These are phyloP conservation scores for Protea cynaroides DNA, from an alignment of 164 flowering plant species.

Conservation along the genomic window DNA sequence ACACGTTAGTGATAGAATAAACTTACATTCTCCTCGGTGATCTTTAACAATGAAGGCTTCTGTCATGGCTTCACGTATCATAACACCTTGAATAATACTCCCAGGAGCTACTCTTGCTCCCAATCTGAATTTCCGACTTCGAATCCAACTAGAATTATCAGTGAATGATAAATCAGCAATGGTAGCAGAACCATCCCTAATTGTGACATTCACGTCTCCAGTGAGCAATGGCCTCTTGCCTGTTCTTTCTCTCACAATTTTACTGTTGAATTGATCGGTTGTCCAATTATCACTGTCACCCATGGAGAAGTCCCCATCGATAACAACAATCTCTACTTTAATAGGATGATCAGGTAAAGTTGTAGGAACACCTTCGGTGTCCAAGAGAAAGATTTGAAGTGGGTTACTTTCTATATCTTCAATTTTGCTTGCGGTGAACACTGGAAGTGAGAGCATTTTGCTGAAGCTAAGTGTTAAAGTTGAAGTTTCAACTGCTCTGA, in stretches of 20 bases:
- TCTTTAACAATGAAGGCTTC: constrained; percentile 62
- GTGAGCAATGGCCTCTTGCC: constrained; percentile 63
- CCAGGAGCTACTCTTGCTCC: constrained; percentile 48
- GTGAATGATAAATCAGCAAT: constrained; percentile 54
- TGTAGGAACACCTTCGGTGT: constrained; percentile 16
- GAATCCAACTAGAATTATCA: constrained; percentile 75
- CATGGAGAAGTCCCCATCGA: constrained; percentile 53
- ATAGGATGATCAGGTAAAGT: constrained; percentile 25
- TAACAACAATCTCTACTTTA: constrained; percentile 49
- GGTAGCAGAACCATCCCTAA: constrained; percentile 36
- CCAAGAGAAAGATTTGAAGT: constrained; percentile 34
- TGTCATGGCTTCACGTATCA: constrained; percentile 52
- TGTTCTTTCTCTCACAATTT: constrained; percentile 43
- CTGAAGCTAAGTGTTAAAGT: constrained; percentile 37
- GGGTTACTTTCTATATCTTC: constrained; percentile 30
- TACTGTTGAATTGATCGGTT: constrained; percentile 36
- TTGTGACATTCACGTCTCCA: constrained; percentile 38
- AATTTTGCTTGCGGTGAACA: constrained; percentile 61
- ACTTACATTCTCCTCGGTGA: constrained; percentile 58
- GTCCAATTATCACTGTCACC: constrained; percentile 38
- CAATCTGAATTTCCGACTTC: constrained; percentile 54
- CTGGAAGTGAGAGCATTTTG: constrained; percentile 39
- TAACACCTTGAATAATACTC: constrained; percentile 20
- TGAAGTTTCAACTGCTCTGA: constrained; percentile 39
- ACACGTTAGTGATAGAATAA: background rate